These are phyloP conservation scores for Tranzscheliella williamsii DNA, from an alignment of 1,284 basidiomycete species.

Conservation along the genomic window DNA sequence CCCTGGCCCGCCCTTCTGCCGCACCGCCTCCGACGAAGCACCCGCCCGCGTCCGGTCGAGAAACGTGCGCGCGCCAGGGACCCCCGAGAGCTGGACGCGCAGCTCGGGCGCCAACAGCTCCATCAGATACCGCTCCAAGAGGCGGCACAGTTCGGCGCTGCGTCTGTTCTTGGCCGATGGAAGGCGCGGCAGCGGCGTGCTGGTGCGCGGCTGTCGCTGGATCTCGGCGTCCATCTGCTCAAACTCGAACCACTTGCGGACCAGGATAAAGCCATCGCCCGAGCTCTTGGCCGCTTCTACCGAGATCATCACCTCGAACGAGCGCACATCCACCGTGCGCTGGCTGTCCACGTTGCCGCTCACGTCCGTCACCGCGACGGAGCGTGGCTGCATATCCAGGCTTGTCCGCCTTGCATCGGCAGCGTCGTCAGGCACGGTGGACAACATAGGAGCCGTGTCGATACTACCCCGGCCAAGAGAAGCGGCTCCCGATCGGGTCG, in stretches of 20 bases:
- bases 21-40: constrained; percentile 28
- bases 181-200: constrained; percentile 27
- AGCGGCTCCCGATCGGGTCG: too few species aligned
- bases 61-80: constrained; percentile 41
- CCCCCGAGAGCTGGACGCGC: constrained; percentile 6
- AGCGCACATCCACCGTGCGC: constrained; percentile 39
- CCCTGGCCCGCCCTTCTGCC: constrained; percentile 14
- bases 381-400: neutral
- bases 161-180: constrained; percentile 33
- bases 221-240: constrained; percentile 51
- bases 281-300: constrained; percentile 38
- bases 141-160: constrained; percentile 32
- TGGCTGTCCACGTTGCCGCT: constrained; percentile 41
- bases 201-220: constrained; percentile 35
- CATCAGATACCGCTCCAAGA: constrained; percentile 44
- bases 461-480: too few species aligned
- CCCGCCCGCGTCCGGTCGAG: constrained; percentile 52
- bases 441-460: too few species aligned
- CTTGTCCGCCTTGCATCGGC: constrained; percentile 1
- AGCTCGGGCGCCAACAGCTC: constrained; percentile 33
- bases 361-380: constrained; percentile 48
- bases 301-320: constrained; percentile 53
- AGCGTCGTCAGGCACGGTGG: neutral
- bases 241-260: constrained; percentile 54
- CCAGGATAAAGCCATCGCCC: constrained; percentile 48